Base-by-base conservation (phyloP, 768 basidiomycete genomes). In the Mycena amicta region DNA sequence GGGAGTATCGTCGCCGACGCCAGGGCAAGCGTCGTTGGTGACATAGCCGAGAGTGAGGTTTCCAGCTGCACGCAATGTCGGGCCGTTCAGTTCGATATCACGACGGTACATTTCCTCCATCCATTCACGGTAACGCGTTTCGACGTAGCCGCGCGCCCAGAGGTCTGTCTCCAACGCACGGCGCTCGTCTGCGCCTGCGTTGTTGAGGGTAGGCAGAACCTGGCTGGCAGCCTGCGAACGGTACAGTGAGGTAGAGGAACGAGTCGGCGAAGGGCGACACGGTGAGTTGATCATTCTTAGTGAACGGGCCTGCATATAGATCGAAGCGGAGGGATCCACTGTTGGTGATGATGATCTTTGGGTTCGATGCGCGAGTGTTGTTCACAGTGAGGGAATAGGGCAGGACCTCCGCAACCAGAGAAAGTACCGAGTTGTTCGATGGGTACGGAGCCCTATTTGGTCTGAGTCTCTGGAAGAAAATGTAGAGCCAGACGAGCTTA, bases 241-340 rank as follows among this genome's bases (percentile, higher is more conserved):
- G 69, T 31, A 92, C 75, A 43, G 86, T 72, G 55, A 92, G 79
- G 71, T 79, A 92, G 22, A 82, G 59, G 76, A 91, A 90, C 8
- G 75, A 58, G 66, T 92, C 84, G 0, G 74, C 70, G 67, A 89
- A 94, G 0, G 92, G 90, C 5, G 83, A 85, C 1, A 83, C 82
- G 0, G 89, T 89, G 45, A 93, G 79, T 64, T 92, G 87, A 70
- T 94, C 91, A 68, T 93, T 90, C 70, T 85, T 85, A 28, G 87
- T 88, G 74, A 94, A 93, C 2, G 83, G 66, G 1, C 92, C 92
- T 1, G 78, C 63, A 66, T 84, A 86, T 51, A 92, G 70, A 63
- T 89, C 81, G 72, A 85, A 91, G 50, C 90, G 84, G 65, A 85
- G 76, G 12, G 78, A 82, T 12, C 82, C 88, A 2, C 87, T 81